Evolutionary conservation across 768 basidiomycete genomes (phyloP), one percentile per base, ranked within the genome.

Genomic region (Tricholomella constricta): DNA sequence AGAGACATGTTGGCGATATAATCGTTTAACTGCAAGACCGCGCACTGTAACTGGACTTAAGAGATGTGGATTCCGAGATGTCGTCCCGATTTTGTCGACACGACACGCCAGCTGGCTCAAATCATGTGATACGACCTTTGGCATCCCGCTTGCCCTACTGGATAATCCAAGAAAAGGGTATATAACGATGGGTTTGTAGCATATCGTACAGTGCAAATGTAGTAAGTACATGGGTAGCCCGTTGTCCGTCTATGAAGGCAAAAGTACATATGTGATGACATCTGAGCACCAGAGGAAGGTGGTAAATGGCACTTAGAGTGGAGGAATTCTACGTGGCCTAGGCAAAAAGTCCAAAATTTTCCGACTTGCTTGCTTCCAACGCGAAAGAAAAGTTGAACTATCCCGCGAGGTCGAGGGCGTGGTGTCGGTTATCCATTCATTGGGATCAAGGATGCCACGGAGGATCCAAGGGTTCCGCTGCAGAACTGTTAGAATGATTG

Each of bases 381-480:
- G 59, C 32, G 58, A 69, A 26, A 38, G 35, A 31, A n/a, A 45
- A 22, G 49, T n/a, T 26, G 27, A 40, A 32, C 23, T 15, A 10
- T 48, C 46, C 20, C 42, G 25, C 36, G 26, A 46, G 15, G 47
- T 49, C 7, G 48, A 12, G 22, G 74, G 72, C 8, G 71, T 70
- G 1, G 76, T 78, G 32, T 71, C 65, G 8, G 63, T 51, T 5
- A 94, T 78, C 95, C 95, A 97, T 22, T 77, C 71, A 1, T 80
- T 70, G 0, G 85, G 82, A 51, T 89, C 78, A 4, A 76, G 67
- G 11, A 95, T 74, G 65, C 89, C 93, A 25, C 72, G 75, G 22
- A 84, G 69, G 56, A 92, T 80, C 89, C 89, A 93, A 9, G 74
- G 69, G 62, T 82, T 77, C 31, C 69, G 72, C 87, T 88, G 65